These are phyloP conservation scores for Leccinellum luteum DNA, from an alignment of 768 basidiomycete species.

Conservation along the genomic window DNA sequence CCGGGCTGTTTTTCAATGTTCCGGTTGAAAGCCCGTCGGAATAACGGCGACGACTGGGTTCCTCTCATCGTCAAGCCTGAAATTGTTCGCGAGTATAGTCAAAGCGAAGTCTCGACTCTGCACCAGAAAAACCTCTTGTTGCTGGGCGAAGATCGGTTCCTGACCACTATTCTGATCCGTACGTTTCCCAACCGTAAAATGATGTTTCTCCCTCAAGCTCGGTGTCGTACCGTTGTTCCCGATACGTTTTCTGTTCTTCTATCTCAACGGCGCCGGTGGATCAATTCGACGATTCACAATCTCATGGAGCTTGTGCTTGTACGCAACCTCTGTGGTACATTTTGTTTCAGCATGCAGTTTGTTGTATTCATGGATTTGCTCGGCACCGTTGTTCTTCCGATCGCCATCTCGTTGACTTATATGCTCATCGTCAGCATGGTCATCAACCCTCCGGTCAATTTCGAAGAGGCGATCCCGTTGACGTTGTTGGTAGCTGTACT, in stretches of 20 bases:
- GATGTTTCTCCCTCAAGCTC: constrained; percentile 98
- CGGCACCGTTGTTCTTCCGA: constrained; percentile 88
- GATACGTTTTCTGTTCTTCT: constrained; percentile 92
- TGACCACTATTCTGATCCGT: constrained; percentile 93
- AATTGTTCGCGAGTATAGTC: constrained; percentile 96
- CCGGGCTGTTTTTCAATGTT: constrained; percentile 99
- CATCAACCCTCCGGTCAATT: constrained; percentile 74
- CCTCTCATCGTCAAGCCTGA: constrained; percentile 96
- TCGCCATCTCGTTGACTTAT: constrained; percentile 91
- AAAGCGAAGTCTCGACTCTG: constrained; percentile 87
- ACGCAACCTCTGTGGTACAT: constrained; percentile 95
- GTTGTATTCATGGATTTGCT: constrained; percentile 97
- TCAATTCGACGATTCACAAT: constrained; percentile 99
- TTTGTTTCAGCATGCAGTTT: constrained; percentile 99
- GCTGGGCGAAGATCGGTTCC: constrained; percentile 97
- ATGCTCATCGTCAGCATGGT: constrained; percentile 81
- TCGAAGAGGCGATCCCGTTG: constrained; percentile 92
- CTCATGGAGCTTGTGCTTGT: constrained; percentile 98
- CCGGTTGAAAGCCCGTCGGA: constrained; percentile 88
- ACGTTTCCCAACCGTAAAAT: constrained; percentile 99
- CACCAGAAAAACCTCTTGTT: constrained; percentile 98
- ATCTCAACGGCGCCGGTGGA: constrained; percentile 98
- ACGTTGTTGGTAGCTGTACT: constrained; percentile 87
- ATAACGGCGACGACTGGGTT: constrained; percentile 92
- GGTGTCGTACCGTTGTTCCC: constrained; percentile 92